Evolutionary conservation across 2,329 filamentous ascomycete species (phyloP), one percentile per base, ranked within the genome.

Genomic region (Arthrobotrys megalospora): DNA sequence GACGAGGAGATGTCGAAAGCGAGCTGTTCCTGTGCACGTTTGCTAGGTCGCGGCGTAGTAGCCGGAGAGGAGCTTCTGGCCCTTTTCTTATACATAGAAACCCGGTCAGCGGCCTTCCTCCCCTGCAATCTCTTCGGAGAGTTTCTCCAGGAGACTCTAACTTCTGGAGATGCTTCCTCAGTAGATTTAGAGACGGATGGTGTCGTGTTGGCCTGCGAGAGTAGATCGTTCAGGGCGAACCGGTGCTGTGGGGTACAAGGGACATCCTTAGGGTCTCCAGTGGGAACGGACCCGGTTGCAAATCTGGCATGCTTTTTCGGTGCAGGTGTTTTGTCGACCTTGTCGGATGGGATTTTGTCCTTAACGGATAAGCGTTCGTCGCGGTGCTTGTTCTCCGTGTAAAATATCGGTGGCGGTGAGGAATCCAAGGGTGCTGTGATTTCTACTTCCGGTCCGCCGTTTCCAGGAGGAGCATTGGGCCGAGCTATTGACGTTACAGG

Each of bases 31-130:
- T 78, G 91, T 85, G 0, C 87, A 80, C 72, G 84, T 83, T 81
- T 84, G 84, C 82, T 6, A 86, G 86, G 0, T 85, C 28, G 83
- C 84, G 92, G 91, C 1, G 92, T 94, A 4, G 90, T 90, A 1
- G 87, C 85, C 0, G 92, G 92, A 0, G 92, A 94, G 11, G 92
- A 93, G 84, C 91, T 94, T 80, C 90, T 88, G 14, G 91, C 90
- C 70, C 92, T 88, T 83, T 94, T 94, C 80, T 87, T 80, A 36
- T 67, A 36, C 36, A 50, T 21, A 6, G 45, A 24, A 5, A 60
- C 8, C 7, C 88, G 79, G 86, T 86, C 81, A 84, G 83, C 83
- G 84, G 81, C 81, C 71, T 84, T 83, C 10, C 24, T 34, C 24
- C 45, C 52, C 7, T 76, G 53, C 12, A 58, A 43, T 43, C 43